These are phyloP conservation scores for Penicillium tannophilum DNA, from an alignment of 495 filamentous ascomycete species.

Conservation along the genomic window DNA sequence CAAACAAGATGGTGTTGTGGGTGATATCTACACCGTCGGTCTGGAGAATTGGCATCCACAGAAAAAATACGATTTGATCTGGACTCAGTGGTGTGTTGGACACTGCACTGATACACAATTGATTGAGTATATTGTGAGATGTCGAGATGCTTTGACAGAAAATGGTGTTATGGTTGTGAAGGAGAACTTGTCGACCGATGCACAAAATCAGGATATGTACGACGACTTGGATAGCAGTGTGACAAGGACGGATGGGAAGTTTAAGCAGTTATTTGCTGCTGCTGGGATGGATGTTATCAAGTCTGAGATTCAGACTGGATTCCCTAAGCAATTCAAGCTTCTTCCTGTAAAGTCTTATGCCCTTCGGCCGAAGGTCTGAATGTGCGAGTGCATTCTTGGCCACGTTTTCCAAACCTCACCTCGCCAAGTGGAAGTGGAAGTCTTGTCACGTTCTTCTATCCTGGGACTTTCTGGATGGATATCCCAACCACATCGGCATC, in stretches of 20 bases:
- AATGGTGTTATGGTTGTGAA: constrained; percentile 73
- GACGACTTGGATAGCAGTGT: constrained; percentile 81
- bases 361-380: constrained; percentile 41
- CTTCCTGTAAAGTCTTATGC: constrained; percentile 75
- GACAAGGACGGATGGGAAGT: constrained; percentile 73
- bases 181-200: constrained; percentile 75
- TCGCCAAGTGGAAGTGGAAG: not conserved
- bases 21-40: constrained; percentile 69
- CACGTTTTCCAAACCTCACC: not conserved
- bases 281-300: constrained; percentile 67
- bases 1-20: constrained; percentile 45
- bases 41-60: constrained; percentile 73
- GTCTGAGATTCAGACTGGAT: constrained; percentile 76
- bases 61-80: constrained; percentile 59
- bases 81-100: constrained; percentile 91
- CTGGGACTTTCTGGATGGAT: not conserved
- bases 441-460: not conserved
- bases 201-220: constrained; percentile 62
- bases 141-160: constrained; percentile 54
- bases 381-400: not conserved
- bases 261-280: constrained; percentile 66
- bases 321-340: constrained; percentile 62
- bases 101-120: constrained; percentile 83
- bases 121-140: constrained; percentile 64
- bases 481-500: not conserved